Conservation (phyloP, 2,329 filamentous ascomycete genomes). For the Emmonsia crescens region DNA sequence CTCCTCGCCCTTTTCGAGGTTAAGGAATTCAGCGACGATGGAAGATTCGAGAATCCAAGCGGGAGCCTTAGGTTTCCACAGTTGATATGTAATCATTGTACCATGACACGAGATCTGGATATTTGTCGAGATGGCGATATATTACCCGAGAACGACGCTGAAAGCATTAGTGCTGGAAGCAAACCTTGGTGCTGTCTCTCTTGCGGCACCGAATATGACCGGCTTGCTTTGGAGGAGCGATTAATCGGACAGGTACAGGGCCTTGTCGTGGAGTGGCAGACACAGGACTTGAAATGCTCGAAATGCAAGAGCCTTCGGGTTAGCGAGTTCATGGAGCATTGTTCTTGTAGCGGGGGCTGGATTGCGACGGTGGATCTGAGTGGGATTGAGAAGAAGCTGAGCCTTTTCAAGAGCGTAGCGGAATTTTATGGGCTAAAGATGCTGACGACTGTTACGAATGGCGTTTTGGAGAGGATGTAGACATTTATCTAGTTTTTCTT, state of each 20-base stretch:
- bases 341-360: slow-evolving; percentile 85
- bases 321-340: slow-evolving; percentile 96
- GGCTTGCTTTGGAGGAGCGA: slow-evolving; percentile 72
- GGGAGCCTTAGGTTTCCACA: slow-evolving; percentile 62
- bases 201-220: slow-evolving; percentile 65
- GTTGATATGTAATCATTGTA: slow-evolving; percentile 82
- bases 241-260: slow-evolving; percentile 68
- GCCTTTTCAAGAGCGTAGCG: slow-evolving; percentile 63
- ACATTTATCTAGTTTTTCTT: background rate
- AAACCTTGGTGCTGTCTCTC: slow-evolving; percentile 64
- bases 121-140: slow-evolving; percentile 83
- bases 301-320: slow-evolving; percentile 56
- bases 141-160: slow-evolving; percentile 42
- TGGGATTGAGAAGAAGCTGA: slow-evolving; percentile 54
- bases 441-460: slow-evolving; percentile 63
- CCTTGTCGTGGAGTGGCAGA: slow-evolving; percentile 67
- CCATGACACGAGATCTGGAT: slow-evolving; percentile 77
- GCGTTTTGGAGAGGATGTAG: slow-evolving; percentile 42
- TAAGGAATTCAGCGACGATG: slow-evolving; percentile 81
- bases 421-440: slow-evolving; percentile 71
- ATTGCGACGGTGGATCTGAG: slow-evolving; percentile 56
- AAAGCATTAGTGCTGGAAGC: slow-evolving; percentile 17
- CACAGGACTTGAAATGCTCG: slow-evolving; percentile 80
- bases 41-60: slow-evolving; percentile 77
- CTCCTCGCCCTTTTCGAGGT: slow-evolving; percentile 84